Base-by-base conservation (phyloP, 495 filamentous ascomycete species). In the Trichoderma virens region DNA sequence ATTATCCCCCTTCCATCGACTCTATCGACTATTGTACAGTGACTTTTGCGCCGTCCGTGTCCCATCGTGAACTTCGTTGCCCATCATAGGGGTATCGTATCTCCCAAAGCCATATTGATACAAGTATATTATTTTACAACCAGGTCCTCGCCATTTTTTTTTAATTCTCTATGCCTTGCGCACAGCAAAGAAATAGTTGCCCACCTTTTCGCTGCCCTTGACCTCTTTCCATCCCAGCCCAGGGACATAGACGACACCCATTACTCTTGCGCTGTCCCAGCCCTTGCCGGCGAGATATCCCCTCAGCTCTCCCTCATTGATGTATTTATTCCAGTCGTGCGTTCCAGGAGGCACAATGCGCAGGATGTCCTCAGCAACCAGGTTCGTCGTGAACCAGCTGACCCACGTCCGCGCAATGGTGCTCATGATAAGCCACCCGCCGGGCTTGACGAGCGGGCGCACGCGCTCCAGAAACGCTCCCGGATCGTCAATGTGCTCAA, bases 161-260 rank as follows among this genome's bases (percentile, higher is more conserved):
- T 35, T 35, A 4, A 4, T 35, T 35, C 32, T 35, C 9, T n/a
- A 61, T 38, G 11, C 80, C 76, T 80, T 95, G 75, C 88, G 85
- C 34, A 95, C 85, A 43, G 85, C 94, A 76, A 97, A 95, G 75
- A 98, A 98, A 75, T 98, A 98, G 76, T 98, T 98, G 38, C 94
- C 94, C 75, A 90, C 85, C 72, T 83, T 86, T 79, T 98, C 94
- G 61, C 90, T 88, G 9, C 90, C 90, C 18, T 65, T 70, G 2
- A 97, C 89, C 76, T 91, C 86, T 79, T 80, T 93, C 94, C 94
- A 98, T 51, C 94, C 94, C 41, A 94, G 61, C 1, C 91, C 93
- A 16, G 94, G 94, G 59, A 97, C 83, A 80, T 94, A 98, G 28
- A 95, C 79, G 30, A 93, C 90, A 0, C 94, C 94, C 89, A 93